Percentiles rank a stretch among this genome's conserved stretches.
Conservation (phyloP, 164 flowering plant species). For the Tinospora cordifolia region DNA sequence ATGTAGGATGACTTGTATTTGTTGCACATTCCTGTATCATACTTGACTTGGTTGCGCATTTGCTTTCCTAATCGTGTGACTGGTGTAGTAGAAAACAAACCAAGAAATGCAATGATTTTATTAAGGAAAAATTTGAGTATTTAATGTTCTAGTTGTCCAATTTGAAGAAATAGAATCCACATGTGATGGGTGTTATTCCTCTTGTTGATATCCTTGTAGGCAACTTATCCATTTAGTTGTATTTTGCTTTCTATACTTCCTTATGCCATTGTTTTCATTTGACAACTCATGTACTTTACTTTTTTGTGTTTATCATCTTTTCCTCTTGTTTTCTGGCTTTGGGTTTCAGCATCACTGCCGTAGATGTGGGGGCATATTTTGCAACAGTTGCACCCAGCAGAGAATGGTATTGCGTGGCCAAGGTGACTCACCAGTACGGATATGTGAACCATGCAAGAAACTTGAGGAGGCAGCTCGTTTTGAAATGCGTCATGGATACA, state of each 20-base stretch:
- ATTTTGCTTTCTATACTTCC: background rate
- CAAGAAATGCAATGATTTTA: background rate
- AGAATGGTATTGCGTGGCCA: constrained; percentile 87
- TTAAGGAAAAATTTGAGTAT: background rate
- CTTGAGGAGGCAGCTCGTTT: constrained; percentile 91
- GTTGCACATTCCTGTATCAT: background rate
- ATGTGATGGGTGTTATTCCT: background rate
- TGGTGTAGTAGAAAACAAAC: background rate
- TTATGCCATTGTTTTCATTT: background rate
- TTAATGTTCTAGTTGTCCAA: background rate
- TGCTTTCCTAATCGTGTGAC: too few relatives aligned
- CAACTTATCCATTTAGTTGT: background rate
- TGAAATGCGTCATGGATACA: constrained; percentile 75
- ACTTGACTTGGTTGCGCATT: background rate
- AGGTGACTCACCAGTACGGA: constrained; percentile 93
- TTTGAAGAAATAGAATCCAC: background rate
- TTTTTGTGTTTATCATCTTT: background rate
- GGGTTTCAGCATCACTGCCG: constrained; percentile 88
- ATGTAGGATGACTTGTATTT: too few relatives aligned
- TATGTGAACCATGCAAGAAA: constrained; percentile 89
- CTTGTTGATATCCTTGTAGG: background rate
- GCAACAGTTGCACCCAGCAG: constrained; percentile 75
- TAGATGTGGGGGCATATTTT: constrained; percentile 91
- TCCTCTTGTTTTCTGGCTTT: constrained; percentile 8
- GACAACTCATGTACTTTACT: background rate